Evolutionary conservation across 2,329 filamentous ascomycete genomes (phyloP), one percentile per base, ranked within the genome.

Genomic region (Pseudogymnoascus sp.): DNA sequence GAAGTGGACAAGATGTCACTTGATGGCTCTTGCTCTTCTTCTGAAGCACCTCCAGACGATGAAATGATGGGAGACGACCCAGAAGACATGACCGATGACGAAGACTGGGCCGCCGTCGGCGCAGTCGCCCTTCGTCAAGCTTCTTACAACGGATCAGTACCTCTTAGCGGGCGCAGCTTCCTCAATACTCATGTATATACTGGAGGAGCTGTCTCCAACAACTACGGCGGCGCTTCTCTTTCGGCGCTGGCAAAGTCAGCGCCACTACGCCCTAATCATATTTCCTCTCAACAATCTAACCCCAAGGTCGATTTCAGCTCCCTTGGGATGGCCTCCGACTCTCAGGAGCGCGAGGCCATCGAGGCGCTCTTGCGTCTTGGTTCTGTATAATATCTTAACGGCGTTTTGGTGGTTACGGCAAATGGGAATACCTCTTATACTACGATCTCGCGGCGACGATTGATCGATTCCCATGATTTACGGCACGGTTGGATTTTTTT

Each of bases 1-100:
- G 92, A 95, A 74, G 92, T 89, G 36, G 93, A 97, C 76, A 93
- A 92, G 74, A 97, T 97, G 93, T 97, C 92, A 64, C 82, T 91
- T 57, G 88, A 90, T 69, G 81, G 89, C 70, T 85, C 83, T 61
- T 89, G 86, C 58, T 92, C 89, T 11, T 92, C 89, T 70, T 91
- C 88, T 33, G 88, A 91, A 68, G 88, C 87, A 16, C 83, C 83
- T 41, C 63, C 66, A 6, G 84, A 86, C 60, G 87, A 89, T 63
- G 82, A 86, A 67, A 80, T 73, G 75, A 84, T 86, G 77, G 86
- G 86, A 68, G 88, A 90, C 67, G 88, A 95, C 70, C 85, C 90
- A 63, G 87, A 89, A 66, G 91, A 96, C 71, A 83, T 90, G 63
- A 97, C 94, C 22, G 94, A 97, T 72, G 91, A 97, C 72, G 93